A percentile compares a stretch with the other conserved stretches of the same genome.
phyloP scores from a whole-genome alignment of 2,329 filamentous ascomycete genomes.

The Phaeosphaeriaceae sp. region DNA sequence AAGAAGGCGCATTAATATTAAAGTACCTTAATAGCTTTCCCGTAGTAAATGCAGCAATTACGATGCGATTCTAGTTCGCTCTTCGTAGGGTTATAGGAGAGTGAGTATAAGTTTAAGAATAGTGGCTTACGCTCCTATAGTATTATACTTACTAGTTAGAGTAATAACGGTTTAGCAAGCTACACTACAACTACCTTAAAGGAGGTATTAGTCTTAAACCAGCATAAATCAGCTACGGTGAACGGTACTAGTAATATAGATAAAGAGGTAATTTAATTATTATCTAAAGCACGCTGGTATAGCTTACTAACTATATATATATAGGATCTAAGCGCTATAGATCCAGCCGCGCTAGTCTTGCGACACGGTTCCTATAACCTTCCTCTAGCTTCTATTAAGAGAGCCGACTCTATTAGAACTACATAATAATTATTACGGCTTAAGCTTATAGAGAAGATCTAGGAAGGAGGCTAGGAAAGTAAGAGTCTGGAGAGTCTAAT shows the following conservation, averaged over 20 bases:
- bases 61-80: conserved; percentile 3
- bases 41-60: conserved; percentile 6
- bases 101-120: conserved; percentile 4
- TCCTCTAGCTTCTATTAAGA: conserved; percentile 5
- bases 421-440: conserved; percentile 1
- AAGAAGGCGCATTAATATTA: too few species aligned
- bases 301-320: conserved; percentile 6
- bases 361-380: conserved; percentile 3
- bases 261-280: conserved; percentile 5
- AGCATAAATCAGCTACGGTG: conserved; percentile 3
- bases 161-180: conserved; percentile 2
- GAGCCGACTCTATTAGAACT: conserved; percentile 2
- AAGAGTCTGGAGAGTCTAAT: conserved; percentile 1
- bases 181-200: conserved; percentile 5
- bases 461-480: conserved; percentile 4
- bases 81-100: conserved; percentile 5
- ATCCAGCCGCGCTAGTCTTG: conserved; percentile 3
- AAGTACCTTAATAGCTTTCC: conserved; percentile 4
- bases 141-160: conserved; percentile 5
- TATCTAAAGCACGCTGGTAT: conserved; percentile 5
- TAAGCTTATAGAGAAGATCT: conserved; percentile 1
- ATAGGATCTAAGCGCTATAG: conserved; percentile 5
- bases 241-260: conserved; percentile 7
- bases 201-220: conserved; percentile 7
- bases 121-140: conserved; percentile 1